A percentile compares a stretch with the other conserved stretches of the same genome.
phyloP scores from a whole-genome alignment of 495 filamentous ascomycete species.

The Penicillium paradoxum region DNA sequence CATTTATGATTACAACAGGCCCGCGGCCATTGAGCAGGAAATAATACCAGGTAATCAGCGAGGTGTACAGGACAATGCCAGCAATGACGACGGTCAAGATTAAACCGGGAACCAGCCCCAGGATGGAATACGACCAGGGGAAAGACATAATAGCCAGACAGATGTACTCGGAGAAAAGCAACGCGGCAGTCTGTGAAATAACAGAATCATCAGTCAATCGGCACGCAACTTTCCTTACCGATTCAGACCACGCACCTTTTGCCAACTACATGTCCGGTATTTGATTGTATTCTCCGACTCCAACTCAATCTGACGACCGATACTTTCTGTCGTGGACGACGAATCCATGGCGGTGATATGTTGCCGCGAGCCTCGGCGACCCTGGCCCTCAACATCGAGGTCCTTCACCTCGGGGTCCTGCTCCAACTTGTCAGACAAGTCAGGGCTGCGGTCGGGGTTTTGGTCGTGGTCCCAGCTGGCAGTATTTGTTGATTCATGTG shows the following conservation, averaged over 20 bases:
- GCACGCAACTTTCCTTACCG: not conserved
- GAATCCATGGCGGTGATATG: slow-evolving; percentile 23
- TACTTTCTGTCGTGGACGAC: slow-evolving; percentile 33
- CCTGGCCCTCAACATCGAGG: slow-evolving; percentile 32
- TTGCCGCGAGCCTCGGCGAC: slow-evolving; percentile 16
- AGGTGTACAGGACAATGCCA: slow-evolving; percentile 73
- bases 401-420: slow-evolving; percentile 29
- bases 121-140: slow-evolving; percentile 80
- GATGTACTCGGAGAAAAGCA: slow-evolving; percentile 89
- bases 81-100: slow-evolving; percentile 77
- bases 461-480: slow-evolving; percentile 11
- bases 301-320: slow-evolving; percentile 71
- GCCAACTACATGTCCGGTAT: slow-evolving; percentile 87
- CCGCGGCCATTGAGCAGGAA: not conserved
- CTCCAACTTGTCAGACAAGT: slow-evolving; percentile 23
- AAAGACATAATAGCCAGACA: slow-evolving; percentile 94
- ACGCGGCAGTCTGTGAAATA: slow-evolving; percentile 61
- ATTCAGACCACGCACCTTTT: slow-evolving; percentile 53
- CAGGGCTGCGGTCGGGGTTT: slow-evolving; percentile 17
- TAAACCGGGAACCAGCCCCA: slow-evolving; percentile 81
- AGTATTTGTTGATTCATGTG: slow-evolving; percentile 20
- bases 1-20: not conserved
- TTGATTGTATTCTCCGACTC: slow-evolving; percentile 77
- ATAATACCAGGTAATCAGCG: slow-evolving; percentile 68
- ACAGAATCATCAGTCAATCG: slow-evolving; percentile 5